Evolutionary conservation across 2,329 filamentous ascomycete genomes (phyloP), one percentile per base, ranked within the genome.

Genomic region (Fusarium redolens): DNA sequence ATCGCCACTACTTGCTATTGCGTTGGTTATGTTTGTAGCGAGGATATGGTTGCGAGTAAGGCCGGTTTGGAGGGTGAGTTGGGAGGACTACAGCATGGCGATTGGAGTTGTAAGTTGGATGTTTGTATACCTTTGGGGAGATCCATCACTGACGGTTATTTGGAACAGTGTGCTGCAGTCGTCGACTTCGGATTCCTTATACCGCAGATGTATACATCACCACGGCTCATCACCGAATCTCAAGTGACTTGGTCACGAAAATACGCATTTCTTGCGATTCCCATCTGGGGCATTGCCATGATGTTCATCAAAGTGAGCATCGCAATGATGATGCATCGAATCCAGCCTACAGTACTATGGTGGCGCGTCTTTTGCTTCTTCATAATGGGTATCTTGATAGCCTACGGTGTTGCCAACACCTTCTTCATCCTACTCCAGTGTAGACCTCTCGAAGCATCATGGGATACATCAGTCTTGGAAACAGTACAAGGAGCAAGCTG

Each of bases 251-350:
- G 41, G 55, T 20, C 65, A n/a, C 47, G 47, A 18, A 55, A 68
- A 50, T 68, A 68, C 20, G 31, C 33, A 6, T 68, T 68, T 1
- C 31, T 68, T 11, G 55, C 63, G 0, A 68, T 68, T 9, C 48
- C 65, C 3, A 41, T 69, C 2, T 69, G 59, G 67, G 67, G 67
- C 0, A 65, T 69, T 17, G 59, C 65, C 1, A 69, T 69, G 65
- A 69, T 65, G 52, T 69, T 69, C 28, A 69, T 69, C 22, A 65
- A 69, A 33, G 18, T 58, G 20, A 65, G 59, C 52, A 69, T 69
- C 9, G 65, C 65, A 15, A 69, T 69, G 67, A 69, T 60, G 67
- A 69, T 69, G 59, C 47, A 48, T 7, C 33, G 65, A 7, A 69
- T 69, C 1, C 67, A 69, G 25, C 59, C 67, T 1, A 65, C 57